phyloP scores from a whole-genome alignment of 768 basidiomycete species.

The Collybia sp. region DNA sequence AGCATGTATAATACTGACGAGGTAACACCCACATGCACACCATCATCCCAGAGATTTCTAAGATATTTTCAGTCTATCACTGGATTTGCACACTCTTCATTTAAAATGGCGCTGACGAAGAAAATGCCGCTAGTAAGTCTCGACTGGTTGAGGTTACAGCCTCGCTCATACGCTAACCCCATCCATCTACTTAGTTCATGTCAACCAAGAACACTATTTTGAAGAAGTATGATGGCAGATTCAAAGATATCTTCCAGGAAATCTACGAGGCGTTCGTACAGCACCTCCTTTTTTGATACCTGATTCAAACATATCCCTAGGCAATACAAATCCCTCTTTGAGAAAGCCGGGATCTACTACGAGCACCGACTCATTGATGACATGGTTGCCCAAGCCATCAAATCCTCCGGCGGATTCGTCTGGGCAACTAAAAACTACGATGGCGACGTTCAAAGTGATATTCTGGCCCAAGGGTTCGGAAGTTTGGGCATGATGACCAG shows the following conservation, averaged over 20 bases:
- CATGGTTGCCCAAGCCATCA: slow-evolving; percentile 96
- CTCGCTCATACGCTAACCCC: neutral
- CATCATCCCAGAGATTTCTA: neutral
- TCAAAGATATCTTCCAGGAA: slow-evolving; percentile 98
- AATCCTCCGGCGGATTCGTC: slow-evolving; percentile 87
- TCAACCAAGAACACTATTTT: slow-evolving; percentile 95
- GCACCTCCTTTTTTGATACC: neutral
- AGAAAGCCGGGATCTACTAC: slow-evolving; percentile 70
- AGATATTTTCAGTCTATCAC: slow-evolving; percentile 64
- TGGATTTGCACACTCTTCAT: slow-evolving; percentile 95
- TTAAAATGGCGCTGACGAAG: slow-evolving; percentile 87
- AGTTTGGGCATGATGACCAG: slow-evolving; percentile 97
- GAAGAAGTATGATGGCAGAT: slow-evolving; percentile 94
- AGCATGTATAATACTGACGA: slow-evolving; percentile 98
- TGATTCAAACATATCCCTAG: neutral
- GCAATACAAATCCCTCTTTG: slow-evolving; percentile 67
- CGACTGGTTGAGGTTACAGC: neutral
- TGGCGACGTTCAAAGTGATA: slow-evolving; percentile 82
- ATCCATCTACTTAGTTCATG: slow-evolving; percentile 60
- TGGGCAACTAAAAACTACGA: slow-evolving; percentile 73
- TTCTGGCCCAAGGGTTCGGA: slow-evolving; percentile 95
- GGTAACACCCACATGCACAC: slow-evolving; percentile 26
- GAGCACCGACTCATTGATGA: slow-evolving; percentile 95
- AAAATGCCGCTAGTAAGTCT: slow-evolving; percentile 60
- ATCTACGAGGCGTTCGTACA: slow-evolving; percentile 60